These are phyloP conservation scores for Astragalus glycyphyllos DNA, from an alignment of 306 rosid species.

Conservation along the genomic window DNA sequence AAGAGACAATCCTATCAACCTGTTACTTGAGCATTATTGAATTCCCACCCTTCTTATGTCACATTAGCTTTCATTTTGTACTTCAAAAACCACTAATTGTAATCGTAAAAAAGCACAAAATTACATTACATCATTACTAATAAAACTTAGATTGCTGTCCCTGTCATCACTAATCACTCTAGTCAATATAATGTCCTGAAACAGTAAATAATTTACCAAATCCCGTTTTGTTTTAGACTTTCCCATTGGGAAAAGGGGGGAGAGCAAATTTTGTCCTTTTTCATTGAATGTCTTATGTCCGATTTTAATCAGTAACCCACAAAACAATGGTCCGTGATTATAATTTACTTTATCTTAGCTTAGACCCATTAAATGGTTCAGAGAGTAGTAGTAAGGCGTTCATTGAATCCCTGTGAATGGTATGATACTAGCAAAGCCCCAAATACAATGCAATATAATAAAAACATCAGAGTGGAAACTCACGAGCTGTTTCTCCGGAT, in stretches of 20 bases:
- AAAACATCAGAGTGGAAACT: conserved; percentile 41
- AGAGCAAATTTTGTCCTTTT: neutral
- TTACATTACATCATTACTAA: neutral
- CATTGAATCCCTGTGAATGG: neutral
- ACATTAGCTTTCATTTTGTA: conserved; percentile 14
- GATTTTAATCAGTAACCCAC: neutral
- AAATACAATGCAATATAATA: conserved; percentile 7
- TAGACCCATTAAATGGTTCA: neutral
- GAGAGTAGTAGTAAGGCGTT: conserved; percentile 5
- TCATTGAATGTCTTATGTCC: conserved; percentile 2
- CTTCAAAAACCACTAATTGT: conserved; percentile 17
- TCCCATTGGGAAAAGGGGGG: neutral
- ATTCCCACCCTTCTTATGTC: neutral
- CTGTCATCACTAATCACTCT: conserved; percentile 24
- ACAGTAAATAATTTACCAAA: neutral
- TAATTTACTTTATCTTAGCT: neutral
- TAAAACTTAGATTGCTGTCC: neutral
- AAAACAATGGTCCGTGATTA: neutral
- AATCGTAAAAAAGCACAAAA: neutral
- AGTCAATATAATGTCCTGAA: neutral
- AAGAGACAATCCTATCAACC: conserved; percentile 23
- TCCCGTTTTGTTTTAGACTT: neutral
- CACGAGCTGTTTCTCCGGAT: conserved; percentile 73
- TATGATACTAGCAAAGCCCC: neutral
- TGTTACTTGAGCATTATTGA: neutral